Evolutionary conservation across 1,284 basidiomycete species (phyloP), one percentile per base, ranked within the genome.

Genomic region (Ustilago sp.): DNA sequence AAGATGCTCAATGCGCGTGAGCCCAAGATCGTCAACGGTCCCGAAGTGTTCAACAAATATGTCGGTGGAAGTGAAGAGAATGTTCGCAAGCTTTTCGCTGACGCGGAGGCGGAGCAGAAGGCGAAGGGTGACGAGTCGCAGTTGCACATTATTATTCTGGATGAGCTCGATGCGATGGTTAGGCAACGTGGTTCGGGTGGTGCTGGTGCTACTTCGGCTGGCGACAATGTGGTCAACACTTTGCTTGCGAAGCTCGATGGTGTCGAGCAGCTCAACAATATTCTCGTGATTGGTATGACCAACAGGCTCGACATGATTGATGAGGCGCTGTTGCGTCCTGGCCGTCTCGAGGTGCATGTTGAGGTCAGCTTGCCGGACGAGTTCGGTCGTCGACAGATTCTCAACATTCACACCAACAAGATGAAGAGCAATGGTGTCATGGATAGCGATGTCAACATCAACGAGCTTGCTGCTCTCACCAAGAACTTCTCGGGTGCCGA

Each of bases 191-290:
- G 84, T 34, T 80, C 83, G 7, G 82, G 82, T 3, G 84, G 84
- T 32, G 75, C 75, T 1, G 84, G 89, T 58, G 93, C 94, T n/a
- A 99, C 96, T 2, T 97, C 97, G 63, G 96, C 99, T 3, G 97
- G 96, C 31, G 97, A 99, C 87, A 98, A 93, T 43, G 94, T 99
- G 17, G 97, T 99, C 86, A 99, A 99, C 88, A 97, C 99, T 88
- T 90, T 99, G 59, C 89, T 99, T 28, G 96, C 96, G 39, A 99
- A 99, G 93, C 96, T 99, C 94, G 97, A 99, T 82, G 97, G 97
- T 89, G 97, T 99, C 7, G 97, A 99, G 86, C 94, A 95, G 88
- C 90, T 99, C 58, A 99, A 99, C 89, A 99, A 99, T 87, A 97
- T 99, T 70, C 92, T 99, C 78, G 93, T 99, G 80, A 99, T 99